Percentiles rank a stretch among this genome's conserved stretches.
Evolutionary conservation across 2,329 filamentous ascomycete species (phyloP).

Genomic region (Diaporthe caulivora): DNA sequence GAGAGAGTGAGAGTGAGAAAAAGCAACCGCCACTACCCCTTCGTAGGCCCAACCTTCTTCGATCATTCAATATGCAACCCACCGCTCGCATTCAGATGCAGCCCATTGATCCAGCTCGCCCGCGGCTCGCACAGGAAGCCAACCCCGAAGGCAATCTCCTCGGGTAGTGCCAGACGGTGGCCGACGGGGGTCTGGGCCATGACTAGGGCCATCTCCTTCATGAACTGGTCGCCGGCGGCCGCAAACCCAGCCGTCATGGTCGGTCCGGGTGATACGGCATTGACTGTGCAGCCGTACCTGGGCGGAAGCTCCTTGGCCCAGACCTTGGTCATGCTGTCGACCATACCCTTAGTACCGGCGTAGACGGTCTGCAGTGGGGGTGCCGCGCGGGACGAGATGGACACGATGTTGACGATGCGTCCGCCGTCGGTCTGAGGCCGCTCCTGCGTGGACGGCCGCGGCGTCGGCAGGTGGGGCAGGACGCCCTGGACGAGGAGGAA

Average conservation of each 20-base stretch:
- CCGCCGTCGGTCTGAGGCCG: constrained; percentile 41
- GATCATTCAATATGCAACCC: constrained; percentile 41
- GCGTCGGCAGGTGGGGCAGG: constrained; percentile 52
- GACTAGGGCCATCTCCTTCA: constrained; percentile 50
- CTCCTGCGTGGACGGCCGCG: constrained; percentile 26
- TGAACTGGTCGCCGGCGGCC: constrained; percentile 30
- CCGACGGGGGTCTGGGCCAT: constrained; percentile 58
- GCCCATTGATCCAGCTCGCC: constrained; percentile 62
- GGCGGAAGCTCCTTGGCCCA: constrained; percentile 59
- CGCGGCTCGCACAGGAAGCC: constrained; percentile 58
- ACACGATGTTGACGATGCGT: constrained; percentile 59
- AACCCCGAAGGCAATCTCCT: constrained; percentile 61
- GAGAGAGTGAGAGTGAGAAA: too few species aligned
- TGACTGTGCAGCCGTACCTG: constrained; percentile 60
- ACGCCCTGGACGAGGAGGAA: constrained; percentile 56
- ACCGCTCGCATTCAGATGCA: constrained; percentile 48
- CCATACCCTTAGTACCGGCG: constrained; percentile 62
- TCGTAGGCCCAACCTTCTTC: neutral
- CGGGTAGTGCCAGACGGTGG: constrained; percentile 55
- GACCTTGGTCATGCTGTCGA: constrained; percentile 58
- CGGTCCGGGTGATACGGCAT: constrained; percentile 57
- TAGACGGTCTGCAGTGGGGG: constrained; percentile 59
- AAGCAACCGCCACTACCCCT: neutral
- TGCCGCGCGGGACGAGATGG: constrained; percentile 50
- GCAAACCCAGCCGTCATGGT: constrained; percentile 49